Evolutionary conservation across 2,329 filamentous ascomycete genomes (phyloP), one percentile per base, ranked within the genome.

Genomic region (Pseudogymnoascus sp.): DNA sequence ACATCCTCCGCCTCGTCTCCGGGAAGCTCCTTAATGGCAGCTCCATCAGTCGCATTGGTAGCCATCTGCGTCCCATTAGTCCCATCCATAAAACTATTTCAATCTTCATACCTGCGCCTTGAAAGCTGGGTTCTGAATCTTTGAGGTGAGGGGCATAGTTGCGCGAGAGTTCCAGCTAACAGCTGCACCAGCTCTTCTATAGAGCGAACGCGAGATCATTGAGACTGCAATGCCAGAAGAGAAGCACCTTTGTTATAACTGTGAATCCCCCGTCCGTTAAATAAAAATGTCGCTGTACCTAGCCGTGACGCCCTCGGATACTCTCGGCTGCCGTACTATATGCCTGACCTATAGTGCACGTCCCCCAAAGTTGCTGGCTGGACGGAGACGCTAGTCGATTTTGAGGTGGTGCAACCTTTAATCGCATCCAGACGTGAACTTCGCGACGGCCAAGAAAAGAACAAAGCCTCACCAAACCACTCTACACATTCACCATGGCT

Each of bases 1-100:
- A 99, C 94, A 83, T 99, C 94, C 73, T 96, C 87, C 65, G 87
- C 80, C 60, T 92, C 86, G 75, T 97, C 91, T 62, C 77, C 82
- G n/a, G 65, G 62, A 16, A 69, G 37, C 62, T 72, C 68, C 58
- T 61, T 69, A 7, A 66, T 68, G 4, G 71, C 67, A 35, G 72
- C 68, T 22, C 71, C 58, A 16, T 67, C 33, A 3, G 30, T 36
- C 25, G 37, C 50, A 4, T 9, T n/a, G 5, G 74, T 74, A 38
- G 75, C 74, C 76, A 80, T 78, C 77, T 80, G 67, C 22, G 62
- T 6, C 28, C 6, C 14, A 61, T 66, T 63, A 66, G 64, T 38
- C 38, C 14, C 54, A 62, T 67, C 16, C 35, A 60, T 60, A 58
- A 60, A 33, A 60, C 6, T 14, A 33, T 54, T 54, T 33, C 25